Evolutionary conservation across 768 basidiomycete species (phyloP).

Genomic region (Leccinellum rugosiceps): DNA sequence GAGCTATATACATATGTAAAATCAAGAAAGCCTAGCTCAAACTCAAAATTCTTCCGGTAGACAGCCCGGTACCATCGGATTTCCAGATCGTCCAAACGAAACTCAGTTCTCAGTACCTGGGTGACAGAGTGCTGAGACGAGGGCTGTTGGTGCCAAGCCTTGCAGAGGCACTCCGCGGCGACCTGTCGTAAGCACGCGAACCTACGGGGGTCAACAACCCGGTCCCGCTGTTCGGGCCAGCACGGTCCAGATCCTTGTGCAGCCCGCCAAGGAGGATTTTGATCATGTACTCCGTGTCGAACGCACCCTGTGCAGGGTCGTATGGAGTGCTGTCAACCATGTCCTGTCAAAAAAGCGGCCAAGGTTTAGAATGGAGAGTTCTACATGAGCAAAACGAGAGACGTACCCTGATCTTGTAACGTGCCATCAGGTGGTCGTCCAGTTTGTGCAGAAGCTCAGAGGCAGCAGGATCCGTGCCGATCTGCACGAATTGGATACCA

Average conservation of each 20-base stretch:
- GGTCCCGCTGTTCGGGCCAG: constrained; percentile 3
- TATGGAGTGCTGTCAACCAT: constrained; percentile 47
- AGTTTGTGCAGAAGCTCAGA: constrained; percentile 38
- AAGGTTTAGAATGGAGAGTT: neutral
- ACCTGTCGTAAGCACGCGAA: neutral
- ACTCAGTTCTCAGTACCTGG: constrained; percentile 12
- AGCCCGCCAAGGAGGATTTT: constrained; percentile 33
- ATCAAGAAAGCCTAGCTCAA: neutral
- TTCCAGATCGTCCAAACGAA: neutral
- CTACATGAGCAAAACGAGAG: neutral
- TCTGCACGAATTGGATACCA: constrained; percentile 47
- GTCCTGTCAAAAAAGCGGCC: constrained; percentile 28
- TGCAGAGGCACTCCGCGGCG: neutral
- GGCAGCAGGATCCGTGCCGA: constrained; percentile 38
- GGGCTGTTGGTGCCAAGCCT: constrained; percentile 11
- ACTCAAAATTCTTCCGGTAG: neutral
- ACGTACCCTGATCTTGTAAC: constrained; percentile 32
- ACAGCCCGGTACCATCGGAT: neutral
- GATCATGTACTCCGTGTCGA: constrained; percentile 35
- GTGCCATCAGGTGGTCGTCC: constrained; percentile 35
- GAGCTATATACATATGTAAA: neutral
- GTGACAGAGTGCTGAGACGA: constrained; percentile 12
- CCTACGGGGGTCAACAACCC: constrained; percentile 8
- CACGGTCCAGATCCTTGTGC: constrained; percentile 16
- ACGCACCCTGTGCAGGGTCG: constrained; percentile 27